Base-by-base conservation (phyloP, 768 basidiomycete genomes). In the Mycena venus region DNA sequence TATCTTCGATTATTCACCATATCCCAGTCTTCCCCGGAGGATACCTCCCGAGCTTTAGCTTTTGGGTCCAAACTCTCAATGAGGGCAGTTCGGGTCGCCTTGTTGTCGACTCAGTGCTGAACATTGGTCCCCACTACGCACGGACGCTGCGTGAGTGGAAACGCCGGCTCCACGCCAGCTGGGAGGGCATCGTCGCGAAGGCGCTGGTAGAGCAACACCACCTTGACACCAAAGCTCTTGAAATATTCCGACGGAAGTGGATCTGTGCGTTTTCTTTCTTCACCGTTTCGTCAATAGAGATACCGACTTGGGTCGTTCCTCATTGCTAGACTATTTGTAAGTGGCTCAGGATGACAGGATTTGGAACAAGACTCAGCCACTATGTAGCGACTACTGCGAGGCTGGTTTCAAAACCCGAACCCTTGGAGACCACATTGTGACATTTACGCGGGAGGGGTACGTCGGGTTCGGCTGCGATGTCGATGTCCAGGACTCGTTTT, bases 51-150 rank as follows among this genome's bases (percentile, higher is more conserved):
- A 88, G 87, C 21, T 80, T 90, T 29, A 86, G 87, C 7, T 84
- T 83, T 63, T 79, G 89, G 27, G 76, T 88, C 9, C 78, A 84
- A 40, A 82, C 86, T 14, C 80, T 90, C 63, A 78, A 81, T 12
- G 79, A 79, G 25, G 90, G 88, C 32, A 82, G 88, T 10, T 72
- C 80, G 8, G 85, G 86, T 31, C 82, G 83, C 25, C 86, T 91
- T 49, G 80, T 89, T n/a, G 81, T 91, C 27, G 90, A 91, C 75
- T 86, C 86, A 17, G 84, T 91, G 10, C 81, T 82, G 5, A 91
- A 91, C 82, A 90, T 92, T 76, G 90, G 90, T 8, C 88, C 89
- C 25, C 88, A 92, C 79, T 92, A 92, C 80, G 88, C 91, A 14
- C 87, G 91, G n/a, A 92, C 75, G 25, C 55, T 77, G 89, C 85